Evolutionary conservation across 352 stramenopile genomes (phyloP).

Genomic region (Hyaloperonospora brassicae): DNA sequence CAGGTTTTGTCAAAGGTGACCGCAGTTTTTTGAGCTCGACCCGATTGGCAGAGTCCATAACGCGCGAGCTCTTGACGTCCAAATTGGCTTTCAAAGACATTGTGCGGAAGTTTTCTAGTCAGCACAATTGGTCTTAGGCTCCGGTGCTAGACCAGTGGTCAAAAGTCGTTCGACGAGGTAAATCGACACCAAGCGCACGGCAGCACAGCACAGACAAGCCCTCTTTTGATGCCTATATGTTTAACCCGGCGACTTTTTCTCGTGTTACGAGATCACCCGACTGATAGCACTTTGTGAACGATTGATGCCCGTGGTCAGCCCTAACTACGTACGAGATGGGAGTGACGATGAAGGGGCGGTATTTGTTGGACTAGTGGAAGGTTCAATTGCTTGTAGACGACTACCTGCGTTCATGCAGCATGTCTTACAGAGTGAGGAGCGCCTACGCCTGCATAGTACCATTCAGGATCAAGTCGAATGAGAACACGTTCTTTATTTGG

Average conservation of each 20-base stretch:
- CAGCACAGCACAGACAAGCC: too few species aligned
- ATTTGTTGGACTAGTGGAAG: conserved; percentile 1
- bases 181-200: background rate
- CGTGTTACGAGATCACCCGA: background rate
- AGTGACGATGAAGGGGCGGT: conserved; percentile 1
- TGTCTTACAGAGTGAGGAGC: background rate
- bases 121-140: background rate
- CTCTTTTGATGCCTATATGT: background rate
- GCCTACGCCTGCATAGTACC: background rate
- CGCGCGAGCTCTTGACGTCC: too few species aligned
- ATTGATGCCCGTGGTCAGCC: background rate
- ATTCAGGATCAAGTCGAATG: too few species aligned
- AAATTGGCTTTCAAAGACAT: too few species aligned
- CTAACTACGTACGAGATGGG: background rate
- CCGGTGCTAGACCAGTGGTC: background rate
- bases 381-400: background rate
- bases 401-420: background rate
- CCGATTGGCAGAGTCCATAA: too few species aligned
- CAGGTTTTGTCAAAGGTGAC: too few species aligned
- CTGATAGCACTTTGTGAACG: background rate
- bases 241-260: background rate
- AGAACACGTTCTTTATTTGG: background rate
- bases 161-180: background rate
- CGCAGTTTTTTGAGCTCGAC: too few species aligned
- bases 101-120: too few species aligned